Conservation (phyloP, 768 basidiomycete genomes). For the Lentinula lateritia region DNA sequence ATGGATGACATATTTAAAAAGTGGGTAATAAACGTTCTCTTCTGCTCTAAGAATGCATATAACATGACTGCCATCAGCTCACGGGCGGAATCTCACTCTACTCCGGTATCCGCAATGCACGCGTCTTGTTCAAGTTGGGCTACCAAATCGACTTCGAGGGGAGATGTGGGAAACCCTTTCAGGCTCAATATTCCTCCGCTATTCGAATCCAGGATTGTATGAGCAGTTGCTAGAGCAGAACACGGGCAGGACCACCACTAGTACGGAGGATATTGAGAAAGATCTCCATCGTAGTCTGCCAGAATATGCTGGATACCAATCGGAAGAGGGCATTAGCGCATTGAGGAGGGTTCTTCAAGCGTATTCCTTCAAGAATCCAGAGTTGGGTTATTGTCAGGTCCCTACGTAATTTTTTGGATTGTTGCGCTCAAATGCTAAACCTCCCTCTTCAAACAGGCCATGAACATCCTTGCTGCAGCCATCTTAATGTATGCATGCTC, state of each 20-base stretch:
- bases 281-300: constrained; percentile 94
- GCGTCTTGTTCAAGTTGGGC: constrained; percentile 93
- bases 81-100: constrained; percentile 93
- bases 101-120: constrained; percentile 95
- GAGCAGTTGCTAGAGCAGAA: constrained; percentile 69
- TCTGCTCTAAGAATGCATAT: constrained; percentile 1
- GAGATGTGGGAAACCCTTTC: constrained; percentile 99
- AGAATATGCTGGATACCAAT: constrained; percentile 95
- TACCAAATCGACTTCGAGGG: constrained; percentile 90
- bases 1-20: constrained; percentile 83
- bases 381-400: constrained; percentile 92
- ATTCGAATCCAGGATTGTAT: constrained; percentile 81
- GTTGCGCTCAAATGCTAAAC: background rate
- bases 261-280: constrained; percentile 98
- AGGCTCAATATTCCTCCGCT: constrained; percentile 89
- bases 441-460: constrained; percentile 50
- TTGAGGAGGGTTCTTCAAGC: constrained; percentile 89
- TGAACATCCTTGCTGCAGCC: constrained; percentile 98
- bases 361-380: constrained; percentile 93
- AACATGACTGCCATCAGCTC: constrained; percentile 41
- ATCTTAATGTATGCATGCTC: constrained; percentile 67
- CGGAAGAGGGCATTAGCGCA: constrained; percentile 77
- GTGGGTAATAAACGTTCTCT: constrained; percentile 34
- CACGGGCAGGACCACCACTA: constrained; percentile 72
- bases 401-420: constrained; percentile 10